Evolutionary conservation across 208 protist species (phyloP).

Genomic region (Phytomonas sp.): DNA sequence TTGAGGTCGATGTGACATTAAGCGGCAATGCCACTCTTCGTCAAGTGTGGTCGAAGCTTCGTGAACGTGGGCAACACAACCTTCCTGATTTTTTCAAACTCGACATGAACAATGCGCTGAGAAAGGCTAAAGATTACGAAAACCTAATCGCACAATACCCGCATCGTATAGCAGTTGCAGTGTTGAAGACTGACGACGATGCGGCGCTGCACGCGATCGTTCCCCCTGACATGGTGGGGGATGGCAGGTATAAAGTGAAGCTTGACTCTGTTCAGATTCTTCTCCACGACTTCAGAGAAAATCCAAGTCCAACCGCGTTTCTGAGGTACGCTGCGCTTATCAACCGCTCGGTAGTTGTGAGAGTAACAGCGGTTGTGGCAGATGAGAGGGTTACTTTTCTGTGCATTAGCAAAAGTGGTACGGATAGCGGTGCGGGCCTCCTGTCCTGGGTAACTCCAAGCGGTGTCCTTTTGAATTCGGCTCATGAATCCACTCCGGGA

Average conservation of each 20-base stretch:
- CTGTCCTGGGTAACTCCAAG: neutral
- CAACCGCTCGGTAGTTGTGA: constrained; percentile 22
- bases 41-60: constrained; percentile 39
- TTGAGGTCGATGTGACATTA: constrained; percentile 48
- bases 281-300: constrained; percentile 43
- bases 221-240: constrained; percentile 11
- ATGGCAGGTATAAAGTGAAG: neutral
- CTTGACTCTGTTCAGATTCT: constrained; percentile 16
- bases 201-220: constrained; percentile 11
- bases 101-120: constrained; percentile 19
- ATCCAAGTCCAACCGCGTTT: constrained; percentile 36
- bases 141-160: constrained; percentile 28
- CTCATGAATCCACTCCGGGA: neutral
- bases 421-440: neutral
- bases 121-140: constrained; percentile 34
- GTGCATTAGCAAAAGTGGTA: neutral
- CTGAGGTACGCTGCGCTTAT: constrained; percentile 34
- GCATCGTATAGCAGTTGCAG: constrained; percentile 20
- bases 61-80: constrained; percentile 18
- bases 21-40: constrained; percentile 12
- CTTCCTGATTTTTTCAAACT: constrained; percentile 32
- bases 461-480: neutral
- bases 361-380: constrained; percentile 33
- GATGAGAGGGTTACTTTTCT: constrained; percentile 50
- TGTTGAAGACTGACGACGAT: constrained; percentile 21